phyloP scores from a whole-genome alignment of 495 filamentous ascomycete species.

The Daldinia decipiens region DNA sequence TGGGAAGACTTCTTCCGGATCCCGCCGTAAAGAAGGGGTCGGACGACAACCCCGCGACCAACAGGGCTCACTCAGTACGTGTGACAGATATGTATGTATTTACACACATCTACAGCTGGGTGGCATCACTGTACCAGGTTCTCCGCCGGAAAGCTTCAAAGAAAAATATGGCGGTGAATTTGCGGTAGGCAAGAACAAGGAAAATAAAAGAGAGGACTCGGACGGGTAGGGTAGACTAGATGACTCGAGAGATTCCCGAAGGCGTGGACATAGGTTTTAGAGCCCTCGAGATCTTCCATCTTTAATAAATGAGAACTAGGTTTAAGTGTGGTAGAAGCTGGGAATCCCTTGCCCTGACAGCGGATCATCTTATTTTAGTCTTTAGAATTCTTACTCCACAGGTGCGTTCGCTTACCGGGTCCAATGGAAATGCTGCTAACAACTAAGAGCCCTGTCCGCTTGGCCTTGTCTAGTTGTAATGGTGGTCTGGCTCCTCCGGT shows the following conservation, averaged over 20 bases:
- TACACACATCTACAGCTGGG: slow-evolving; percentile 5
- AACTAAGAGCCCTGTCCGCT: slow-evolving; percentile 26
- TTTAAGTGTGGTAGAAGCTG: slow-evolving; percentile 10
- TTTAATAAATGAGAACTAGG: slow-evolving; percentile 22
- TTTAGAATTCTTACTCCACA: slow-evolving; percentile 45
- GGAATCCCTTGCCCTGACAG: slow-evolving; percentile 40
- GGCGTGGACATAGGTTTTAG: slow-evolving; percentile 25
- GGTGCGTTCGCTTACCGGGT: slow-evolving; percentile 35
- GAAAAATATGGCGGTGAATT: slow-evolving; percentile 5
- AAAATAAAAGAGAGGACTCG: background rate
- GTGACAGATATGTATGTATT: slow-evolving; percentile 15
- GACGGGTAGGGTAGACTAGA: background rate
- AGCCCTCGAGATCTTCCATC: slow-evolving; percentile 31
- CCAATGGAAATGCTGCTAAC: slow-evolving; percentile 35
- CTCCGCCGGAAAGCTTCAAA: slow-evolving; percentile 1
- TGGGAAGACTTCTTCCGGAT: slow-evolving; percentile 32
- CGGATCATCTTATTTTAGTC: slow-evolving; percentile 44
- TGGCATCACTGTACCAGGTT: background rate
- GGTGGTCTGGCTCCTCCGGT: slow-evolving; percentile 3
- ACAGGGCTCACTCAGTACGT: slow-evolving; percentile 15
- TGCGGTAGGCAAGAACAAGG: background rate
- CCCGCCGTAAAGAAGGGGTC: slow-evolving; percentile 32
- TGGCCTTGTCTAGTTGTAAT: slow-evolving; percentile 3
- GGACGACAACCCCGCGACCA: slow-evolving; percentile 33
- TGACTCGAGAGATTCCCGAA: slow-evolving; percentile 12